Conservation (phyloP, 2,329 filamentous ascomycete genomes). For the Fusarium beomiforme region DNA sequence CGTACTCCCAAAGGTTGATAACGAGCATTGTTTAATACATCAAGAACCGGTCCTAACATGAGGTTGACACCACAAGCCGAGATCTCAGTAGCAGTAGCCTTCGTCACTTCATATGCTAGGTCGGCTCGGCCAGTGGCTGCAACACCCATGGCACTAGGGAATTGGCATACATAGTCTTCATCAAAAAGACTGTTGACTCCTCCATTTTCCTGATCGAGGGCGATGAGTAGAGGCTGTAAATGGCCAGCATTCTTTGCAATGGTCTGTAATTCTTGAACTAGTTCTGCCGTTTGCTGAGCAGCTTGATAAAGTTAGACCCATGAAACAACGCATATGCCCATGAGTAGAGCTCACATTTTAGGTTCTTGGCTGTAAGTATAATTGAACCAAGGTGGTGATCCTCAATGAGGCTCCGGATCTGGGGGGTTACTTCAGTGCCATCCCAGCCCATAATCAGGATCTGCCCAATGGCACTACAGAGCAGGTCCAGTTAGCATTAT, state of each 20-base stretch:
- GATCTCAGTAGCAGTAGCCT: conserved; percentile 92
- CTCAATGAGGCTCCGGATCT: conserved; percentile 83
- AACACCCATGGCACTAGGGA: conserved; percentile 95
- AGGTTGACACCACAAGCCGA: conserved; percentile 94
- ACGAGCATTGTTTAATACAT: conserved; percentile 91
- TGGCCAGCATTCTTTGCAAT: conserved; percentile 93
- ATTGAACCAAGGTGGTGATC: conserved; percentile 90
- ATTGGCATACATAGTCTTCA: conserved; percentile 94
- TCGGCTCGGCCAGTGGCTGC: conserved; percentile 90
- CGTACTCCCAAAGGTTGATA: conserved; percentile 92
- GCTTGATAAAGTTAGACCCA: conserved; percentile 63
- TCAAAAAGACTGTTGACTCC: conserved; percentile 97
- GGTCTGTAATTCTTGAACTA: conserved; percentile 91
- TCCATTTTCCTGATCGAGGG: conserved; percentile 96
- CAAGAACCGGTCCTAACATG: conserved; percentile 92
- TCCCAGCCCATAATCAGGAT: conserved; percentile 88
- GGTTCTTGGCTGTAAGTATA: conserved; percentile 83
- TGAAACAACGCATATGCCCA: conserved; percentile 7
- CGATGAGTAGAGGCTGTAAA: conserved; percentile 87
- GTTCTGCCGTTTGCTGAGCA: conserved; percentile 85
- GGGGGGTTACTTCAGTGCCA: conserved; percentile 83
- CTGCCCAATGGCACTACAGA: conserved; percentile 74
- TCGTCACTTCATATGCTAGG: conserved; percentile 88
- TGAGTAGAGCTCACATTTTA: conserved; percentile 71
- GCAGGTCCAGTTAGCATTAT: conserved; percentile 42